Evolutionary conservation across 2,329 filamentous ascomycete genomes (phyloP), one percentile per base, ranked within the genome.

Genomic region (Teratosphaeria gauchensis): DNA sequence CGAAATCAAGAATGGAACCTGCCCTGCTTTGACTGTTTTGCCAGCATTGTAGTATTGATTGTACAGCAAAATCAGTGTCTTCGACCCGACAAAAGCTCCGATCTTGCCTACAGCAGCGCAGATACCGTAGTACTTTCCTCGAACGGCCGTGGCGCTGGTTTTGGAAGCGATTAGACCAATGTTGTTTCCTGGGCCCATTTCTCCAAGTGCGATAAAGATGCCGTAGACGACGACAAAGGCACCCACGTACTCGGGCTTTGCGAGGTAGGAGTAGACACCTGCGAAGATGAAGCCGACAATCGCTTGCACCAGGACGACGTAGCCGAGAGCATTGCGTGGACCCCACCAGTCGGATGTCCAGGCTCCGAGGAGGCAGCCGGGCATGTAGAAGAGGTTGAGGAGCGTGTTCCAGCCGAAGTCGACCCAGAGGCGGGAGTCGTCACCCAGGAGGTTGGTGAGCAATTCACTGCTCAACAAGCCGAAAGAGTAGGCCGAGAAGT

Each of bases 271-370:
- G 74, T 95, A 96, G 63, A 84, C 84, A 9, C 86, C 90, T 0
- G 90, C 87, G 89, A 96, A 95, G 75, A 92, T 86, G 74, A 92
- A 96, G 1, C 92, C 92, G 5, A 96, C 82, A 7, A 90, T 69
- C 2, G 85, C 88, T 71, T 96, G 92, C 0, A 84, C 71, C 2
- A 79, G 73, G 2, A 95, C 88, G 14, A 89, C 90, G 9, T 85
- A 73, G 1, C 83, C 83, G 0, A 96, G 79, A 1, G 88, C 87
- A 64, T 87, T 84, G 59, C 86, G 85, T 0, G 92, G 90, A 0
- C 92, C 92, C 55, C 95, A 76, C 76, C 81, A 84, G 74, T 96
- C 92, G 30, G 85, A 87, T 6, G 88, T 76, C 58, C 88, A 88
- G 0, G 89, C 88, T 21, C 92, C 92, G 3, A 88, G 73, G 56